phyloP scores from a whole-genome alignment of 345 rosid genomes.

The Moricandia moricandioides region DNA sequence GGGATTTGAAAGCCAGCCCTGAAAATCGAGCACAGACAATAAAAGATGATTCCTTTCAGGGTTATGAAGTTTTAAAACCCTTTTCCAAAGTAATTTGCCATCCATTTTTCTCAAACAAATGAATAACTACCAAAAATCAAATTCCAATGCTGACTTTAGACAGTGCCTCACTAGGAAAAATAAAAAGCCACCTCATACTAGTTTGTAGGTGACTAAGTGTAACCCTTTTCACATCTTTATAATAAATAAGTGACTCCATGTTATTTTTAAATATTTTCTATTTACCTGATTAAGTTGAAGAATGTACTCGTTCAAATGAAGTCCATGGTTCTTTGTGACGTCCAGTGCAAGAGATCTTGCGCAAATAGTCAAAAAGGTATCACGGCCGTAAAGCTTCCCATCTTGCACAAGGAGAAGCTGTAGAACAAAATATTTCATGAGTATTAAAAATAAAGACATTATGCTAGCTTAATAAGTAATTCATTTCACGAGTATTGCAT shows the following conservation, averaged over 20 bases:
- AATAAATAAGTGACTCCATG: background rate
- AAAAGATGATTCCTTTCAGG: background rate
- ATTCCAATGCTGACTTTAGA: background rate
- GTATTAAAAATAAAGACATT: conserved; percentile 1
- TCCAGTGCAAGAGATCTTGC: conserved; percentile 73
- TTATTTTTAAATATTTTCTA: background rate
- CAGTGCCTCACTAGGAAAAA: background rate
- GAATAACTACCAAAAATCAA: conserved; percentile 3
- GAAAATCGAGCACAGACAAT: conserved; percentile 10
- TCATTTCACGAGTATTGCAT: background rate
- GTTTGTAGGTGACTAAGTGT: background rate
- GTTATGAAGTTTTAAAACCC: conserved; percentile 13
- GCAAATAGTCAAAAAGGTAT: conserved; percentile 66
- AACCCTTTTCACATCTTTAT: background rate
- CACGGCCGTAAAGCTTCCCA: conserved; percentile 90
- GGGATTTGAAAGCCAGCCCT: background rate
- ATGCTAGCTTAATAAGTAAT: conserved; percentile 2
- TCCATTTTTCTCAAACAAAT: conserved; percentile 6
- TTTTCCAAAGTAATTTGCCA: background rate
- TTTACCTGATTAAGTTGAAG: conserved; percentile 76
- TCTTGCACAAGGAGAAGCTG: conserved; percentile 97
- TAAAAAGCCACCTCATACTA: conserved; percentile 13
- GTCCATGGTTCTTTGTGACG: conserved; percentile 54
- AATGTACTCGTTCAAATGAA: conserved; percentile 69
- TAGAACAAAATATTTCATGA: conserved; percentile 19